Evolutionary conservation across 768 basidiomycete species (phyloP).

Genomic region (Lepiota subincarnata): DNA sequence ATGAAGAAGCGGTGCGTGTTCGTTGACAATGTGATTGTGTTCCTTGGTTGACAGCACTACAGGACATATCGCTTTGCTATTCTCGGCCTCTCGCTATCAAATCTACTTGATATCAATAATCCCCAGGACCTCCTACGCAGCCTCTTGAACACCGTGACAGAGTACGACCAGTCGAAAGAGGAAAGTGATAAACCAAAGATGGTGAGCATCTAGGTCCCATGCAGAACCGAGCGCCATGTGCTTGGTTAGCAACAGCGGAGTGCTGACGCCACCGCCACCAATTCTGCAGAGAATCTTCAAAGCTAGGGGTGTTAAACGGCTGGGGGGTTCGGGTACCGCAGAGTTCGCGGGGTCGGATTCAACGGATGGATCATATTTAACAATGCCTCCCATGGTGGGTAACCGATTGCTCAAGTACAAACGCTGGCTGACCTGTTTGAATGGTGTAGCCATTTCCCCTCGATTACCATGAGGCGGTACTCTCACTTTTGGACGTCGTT

Average conservation of each 20-base stretch:
- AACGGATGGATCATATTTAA: constrained; percentile 64
- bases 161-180: constrained; percentile 77
- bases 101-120: constrained; percentile 75
- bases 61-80: constrained; percentile 82
- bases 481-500: constrained; percentile 85
- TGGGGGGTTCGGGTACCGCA: constrained; percentile 41
- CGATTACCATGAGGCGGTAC: constrained; percentile 86
- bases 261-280: constrained; percentile 6
- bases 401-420: background rate
- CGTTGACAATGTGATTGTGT: background rate
- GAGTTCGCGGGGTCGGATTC: constrained; percentile 60
- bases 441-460: constrained; percentile 73
- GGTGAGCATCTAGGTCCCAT: constrained; percentile 33
- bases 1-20: constrained; percentile 71
- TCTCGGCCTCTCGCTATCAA: constrained; percentile 83
- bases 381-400: constrained; percentile 71
- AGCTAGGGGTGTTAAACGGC: constrained; percentile 51
- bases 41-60: constrained; percentile 5
- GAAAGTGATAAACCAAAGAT: constrained; percentile 72
- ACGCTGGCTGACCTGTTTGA: constrained; percentile 8
- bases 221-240: background rate
- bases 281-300: constrained; percentile 53
- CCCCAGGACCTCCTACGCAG: constrained; percentile 78
- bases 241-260: background rate
- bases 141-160: constrained; percentile 63